phyloP scores from a whole-genome alignment of 805 yeast genomes.

The Wickerhamomyces hampshirensis region DNA sequence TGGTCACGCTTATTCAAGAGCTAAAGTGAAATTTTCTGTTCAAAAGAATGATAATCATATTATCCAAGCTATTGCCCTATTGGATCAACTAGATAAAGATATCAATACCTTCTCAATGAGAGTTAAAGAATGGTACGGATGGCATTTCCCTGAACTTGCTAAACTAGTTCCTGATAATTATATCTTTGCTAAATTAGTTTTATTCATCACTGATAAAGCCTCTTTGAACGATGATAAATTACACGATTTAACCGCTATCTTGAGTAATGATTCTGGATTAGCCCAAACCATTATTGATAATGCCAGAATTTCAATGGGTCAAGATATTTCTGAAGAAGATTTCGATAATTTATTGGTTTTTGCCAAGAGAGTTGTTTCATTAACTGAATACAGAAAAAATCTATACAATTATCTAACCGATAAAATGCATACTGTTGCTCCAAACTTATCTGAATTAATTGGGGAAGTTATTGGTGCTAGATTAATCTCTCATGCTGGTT shows the following conservation, averaged over 20 bases:
- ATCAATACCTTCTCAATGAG: conserved; percentile 98
- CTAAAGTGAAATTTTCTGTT: conserved; percentile 97
- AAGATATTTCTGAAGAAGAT: conserved; percentile 92
- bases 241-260: conserved; percentile 82
- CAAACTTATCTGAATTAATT: conserved; percentile 91
- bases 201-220: conserved; percentile 83
- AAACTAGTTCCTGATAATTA: conserved; percentile 98
- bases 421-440: conserved; percentile 97
- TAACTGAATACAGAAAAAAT: conserved; percentile 84
- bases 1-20: conserved; percentile 98
- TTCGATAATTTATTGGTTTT: conserved; percentile 87
- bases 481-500: conserved; percentile 97
- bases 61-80: conserved; percentile 94
- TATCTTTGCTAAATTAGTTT: conserved; percentile 87
- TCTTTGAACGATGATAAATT: conserved; percentile 72
- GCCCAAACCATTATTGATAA: conserved; percentile 92
- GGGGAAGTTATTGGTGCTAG: conserved; percentile 99
- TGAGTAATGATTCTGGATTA: conserved; percentile 83
- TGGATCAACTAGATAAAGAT: conserved; percentile 96
- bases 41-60: conserved; percentile 99
- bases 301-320: conserved; percentile 98
- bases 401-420: conserved; percentile 84
- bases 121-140: conserved; percentile 99
- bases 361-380: conserved; percentile 89
- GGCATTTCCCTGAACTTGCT: conserved; percentile 98